Evolutionary conservation across 2,329 filamentous ascomycete genomes (phyloP), one percentile per base, ranked within the genome.

Genomic region (Elsinoe perseae): DNA sequence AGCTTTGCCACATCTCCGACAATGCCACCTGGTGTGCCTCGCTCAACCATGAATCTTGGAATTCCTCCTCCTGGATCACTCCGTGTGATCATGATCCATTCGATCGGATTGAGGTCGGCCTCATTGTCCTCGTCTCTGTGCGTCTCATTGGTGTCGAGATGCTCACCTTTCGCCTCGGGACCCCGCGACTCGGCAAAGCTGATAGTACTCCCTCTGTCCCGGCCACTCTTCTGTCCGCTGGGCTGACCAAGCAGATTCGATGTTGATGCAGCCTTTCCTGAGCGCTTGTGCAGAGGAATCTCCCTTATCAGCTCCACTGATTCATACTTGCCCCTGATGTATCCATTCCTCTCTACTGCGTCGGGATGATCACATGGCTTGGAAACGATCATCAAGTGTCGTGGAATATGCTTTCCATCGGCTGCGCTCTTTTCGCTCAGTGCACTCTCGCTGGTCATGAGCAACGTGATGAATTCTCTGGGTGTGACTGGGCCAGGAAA

Each of bases 31-130:
- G 90, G 90, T 0, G 90, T 95, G 27, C 87, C 88, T 66, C 88
- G 84, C 65, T 95, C 90, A n/a, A 95, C 88, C 79, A 95, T 84
- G 72, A 93, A 95, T 12, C 87, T 80, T 1, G 90, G 90, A 16
- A 95, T 90, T 58, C 83, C 92, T 54, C 90, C 90, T 9, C 90
- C 90, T 2, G 90, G 89, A 64, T 95, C 89, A 68, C 87, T 92
- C 50, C 90, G 79, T 1, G 89, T 95, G 16, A 95, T 82, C 90
- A 95, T 95, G 59, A 93, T 80, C 90, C 90, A 95, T 69, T 95
- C 90, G 1, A 95, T 79, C 0, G 84, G 82, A 61, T 84, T 85
- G 7, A 73, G 69, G 61, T 84, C 80, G 2, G 74, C 71, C 1
- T 67, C 61, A 21, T 58, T 56, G 12, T 59, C 60, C 14, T 54